phyloP scores from a whole-genome alignment of 2,329 filamentous ascomycete species.

The Colletotrichum lupini region DNA sequence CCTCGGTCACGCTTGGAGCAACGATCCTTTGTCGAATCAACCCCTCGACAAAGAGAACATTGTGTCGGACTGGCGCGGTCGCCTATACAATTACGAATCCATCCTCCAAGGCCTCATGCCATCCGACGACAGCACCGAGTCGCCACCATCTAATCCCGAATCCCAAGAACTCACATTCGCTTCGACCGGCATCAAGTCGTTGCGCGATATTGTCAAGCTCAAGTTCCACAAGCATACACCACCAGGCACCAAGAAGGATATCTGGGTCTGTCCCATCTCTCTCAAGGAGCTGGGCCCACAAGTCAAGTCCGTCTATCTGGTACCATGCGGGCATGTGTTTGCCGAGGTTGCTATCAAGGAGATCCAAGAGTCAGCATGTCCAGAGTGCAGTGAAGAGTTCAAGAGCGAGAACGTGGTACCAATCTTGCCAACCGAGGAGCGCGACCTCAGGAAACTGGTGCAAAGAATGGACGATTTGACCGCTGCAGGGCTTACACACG shows the following conservation, averaged over 20 bases:
- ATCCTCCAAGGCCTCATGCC: constrained; percentile 74
- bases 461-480: constrained; percentile 76
- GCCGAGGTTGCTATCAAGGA: constrained; percentile 87
- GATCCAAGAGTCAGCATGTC: constrained; percentile 71
- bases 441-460: constrained; percentile 76
- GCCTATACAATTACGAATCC: constrained; percentile 94
- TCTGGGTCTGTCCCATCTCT: constrained; percentile 87
- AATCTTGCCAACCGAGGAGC: constrained; percentile 77
- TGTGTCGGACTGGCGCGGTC: constrained; percentile 86
- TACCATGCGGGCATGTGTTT: constrained; percentile 96
- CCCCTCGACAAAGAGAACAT: constrained; percentile 76
- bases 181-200: constrained; percentile 74
- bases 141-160: constrained; percentile 39
- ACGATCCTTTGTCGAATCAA: constrained; percentile 86
- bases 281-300: constrained; percentile 84
- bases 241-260: constrained; percentile 59
- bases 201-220: constrained; percentile 89
- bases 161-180: constrained; percentile 51
- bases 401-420: constrained; percentile 81
- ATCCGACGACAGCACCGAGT: constrained; percentile 43
- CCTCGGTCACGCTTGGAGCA: constrained; percentile 86
- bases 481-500: constrained; percentile 82
- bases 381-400: constrained; percentile 82
- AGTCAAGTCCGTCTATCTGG: constrained; percentile 86
- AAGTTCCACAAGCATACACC: constrained; percentile 69